phyloP scores from a whole-genome alignment of 2,329 filamentous ascomycete species.

The Cytospora piceicola region DNA sequence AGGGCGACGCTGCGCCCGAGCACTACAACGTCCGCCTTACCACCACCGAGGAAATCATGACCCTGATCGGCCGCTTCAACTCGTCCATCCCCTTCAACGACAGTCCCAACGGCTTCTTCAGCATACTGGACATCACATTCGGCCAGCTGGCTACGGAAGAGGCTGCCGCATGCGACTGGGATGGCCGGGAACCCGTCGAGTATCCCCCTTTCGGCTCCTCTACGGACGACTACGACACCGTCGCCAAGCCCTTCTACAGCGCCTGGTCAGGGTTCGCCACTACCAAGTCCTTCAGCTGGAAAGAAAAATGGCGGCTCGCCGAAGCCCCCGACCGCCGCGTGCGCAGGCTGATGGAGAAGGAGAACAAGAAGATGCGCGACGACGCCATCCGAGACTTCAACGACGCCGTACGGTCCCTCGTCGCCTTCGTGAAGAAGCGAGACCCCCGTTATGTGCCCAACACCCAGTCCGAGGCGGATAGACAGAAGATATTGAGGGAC shows the following conservation, averaged over 20 bases:
- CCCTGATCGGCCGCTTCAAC: conserved; percentile 80
- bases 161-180: conserved; percentile 71
- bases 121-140: conserved; percentile 76
- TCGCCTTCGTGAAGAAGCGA: conserved; percentile 86
- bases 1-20: conserved; percentile 43
- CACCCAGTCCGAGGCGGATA: conserved; percentile 76
- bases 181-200: conserved; percentile 60
- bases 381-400: conserved; percentile 88
- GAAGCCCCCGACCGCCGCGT: conserved; percentile 86
- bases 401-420: conserved; percentile 83
- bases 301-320: conserved; percentile 78
- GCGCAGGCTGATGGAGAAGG: conserved; percentile 89
- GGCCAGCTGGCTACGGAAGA: conserved; percentile 82
- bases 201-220: conserved; percentile 85
- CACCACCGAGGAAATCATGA: conserved; percentile 77
- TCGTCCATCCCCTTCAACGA: conserved; percentile 79
- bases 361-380: conserved; percentile 84
- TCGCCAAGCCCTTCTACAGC: conserved; percentile 80
- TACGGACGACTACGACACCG: conserved; percentile 73
- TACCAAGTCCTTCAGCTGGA: conserved; percentile 85
- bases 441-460: conserved; percentile 85
- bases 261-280: conserved; percentile 83
- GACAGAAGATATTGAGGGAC: conserved; percentile 76
- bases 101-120: conserved; percentile 81
- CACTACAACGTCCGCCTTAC: conserved; percentile 71